Percentiles rank a stretch among this genome's conserved stretches.
Conservation (phyloP, 2,329 filamentous ascomycete genomes). For the Fusarium miscanthi region DNA sequence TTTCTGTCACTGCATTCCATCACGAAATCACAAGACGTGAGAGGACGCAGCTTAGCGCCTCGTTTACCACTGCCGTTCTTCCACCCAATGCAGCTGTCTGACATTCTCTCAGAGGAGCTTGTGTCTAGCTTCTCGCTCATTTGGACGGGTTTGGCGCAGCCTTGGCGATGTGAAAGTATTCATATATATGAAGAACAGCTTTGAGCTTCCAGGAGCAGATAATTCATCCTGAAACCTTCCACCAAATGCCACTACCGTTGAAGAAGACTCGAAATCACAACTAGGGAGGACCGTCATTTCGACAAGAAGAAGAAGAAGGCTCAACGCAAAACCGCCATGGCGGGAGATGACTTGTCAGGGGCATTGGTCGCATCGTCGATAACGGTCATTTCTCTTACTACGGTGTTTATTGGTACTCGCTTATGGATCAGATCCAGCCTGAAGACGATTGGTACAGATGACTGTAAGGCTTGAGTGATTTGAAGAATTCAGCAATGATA, state of each 20-base stretch:
- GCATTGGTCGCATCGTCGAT: constrained; percentile 21
- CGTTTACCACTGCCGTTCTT: background rate
- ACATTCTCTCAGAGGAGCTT: background rate
- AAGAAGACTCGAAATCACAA: background rate
- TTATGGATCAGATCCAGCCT: constrained; percentile 27
- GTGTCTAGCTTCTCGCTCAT: background rate
- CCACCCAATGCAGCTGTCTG: background rate
- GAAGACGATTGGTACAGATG: constrained; percentile 25
- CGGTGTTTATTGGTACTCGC: constrained; percentile 17
- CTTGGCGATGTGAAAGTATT: background rate
- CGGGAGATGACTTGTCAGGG: constrained; percentile 19
- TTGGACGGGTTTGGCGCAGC: background rate
- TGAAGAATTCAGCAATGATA: background rate
- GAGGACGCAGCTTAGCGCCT: background rate
- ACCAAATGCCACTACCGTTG: background rate
- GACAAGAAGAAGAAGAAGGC: background rate
- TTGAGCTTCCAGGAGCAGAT: background rate
- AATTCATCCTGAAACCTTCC: background rate
- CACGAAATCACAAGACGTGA: background rate
- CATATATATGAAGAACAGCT: background rate
- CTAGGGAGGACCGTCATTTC: background rate
- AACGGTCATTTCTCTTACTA: constrained; percentile 22
- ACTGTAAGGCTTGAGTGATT: constrained; percentile 11
- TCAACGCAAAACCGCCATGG: constrained; percentile 7
- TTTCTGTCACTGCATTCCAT: background rate